Conservation (phyloP, 768 basidiomycete species). For the Serendipita sp. region DNA sequence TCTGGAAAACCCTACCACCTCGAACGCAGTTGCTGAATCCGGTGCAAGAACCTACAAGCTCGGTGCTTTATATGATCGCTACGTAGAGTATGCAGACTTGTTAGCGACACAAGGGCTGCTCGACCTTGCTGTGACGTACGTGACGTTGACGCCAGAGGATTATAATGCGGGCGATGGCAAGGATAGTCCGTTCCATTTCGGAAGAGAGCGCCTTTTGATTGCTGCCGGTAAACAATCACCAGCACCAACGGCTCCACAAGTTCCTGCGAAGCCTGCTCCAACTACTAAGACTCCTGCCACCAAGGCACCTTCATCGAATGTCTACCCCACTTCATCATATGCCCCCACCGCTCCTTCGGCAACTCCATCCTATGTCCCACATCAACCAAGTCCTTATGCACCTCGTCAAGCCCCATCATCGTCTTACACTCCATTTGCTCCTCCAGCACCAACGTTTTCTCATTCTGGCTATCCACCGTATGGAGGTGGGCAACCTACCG, state of each 20-base stretch:
- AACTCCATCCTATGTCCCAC: slow-evolving; percentile 7
- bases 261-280: slow-evolving; percentile 16
- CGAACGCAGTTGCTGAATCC: slow-evolving; percentile 16
- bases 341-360: slow-evolving; percentile 15
- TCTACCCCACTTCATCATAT: slow-evolving; percentile 4
- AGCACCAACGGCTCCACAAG: slow-evolving; percentile 14
- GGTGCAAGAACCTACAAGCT: slow-evolving; percentile 59
- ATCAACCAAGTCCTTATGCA: slow-evolving; percentile 8
- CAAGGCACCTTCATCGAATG: background rate
- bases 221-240: slow-evolving; percentile 19
- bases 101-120: slow-evolving; percentile 82
- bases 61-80: slow-evolving; percentile 73
- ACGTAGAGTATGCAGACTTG: slow-evolving; percentile 90
- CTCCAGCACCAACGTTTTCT: slow-evolving; percentile 15
- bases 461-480: slow-evolving; percentile 3
- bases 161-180: slow-evolving; percentile 47
- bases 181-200: slow-evolving; percentile 25
- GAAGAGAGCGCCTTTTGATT: slow-evolving; percentile 30
- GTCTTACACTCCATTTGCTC: slow-evolving; percentile 20
- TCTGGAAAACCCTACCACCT: slow-evolving; percentile 25
- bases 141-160: slow-evolving; percentile 60
- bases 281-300: slow-evolving; percentile 10
- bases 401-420: slow-evolving; percentile 5
- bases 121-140: slow-evolving; percentile 61
- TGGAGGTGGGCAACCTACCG: slow-evolving; percentile 9